A percentile compares a stretch with the other conserved stretches of the same genome.
phyloP scores from a whole-genome alignment of 805 yeast species.

The Candida stauntonica region DNA sequence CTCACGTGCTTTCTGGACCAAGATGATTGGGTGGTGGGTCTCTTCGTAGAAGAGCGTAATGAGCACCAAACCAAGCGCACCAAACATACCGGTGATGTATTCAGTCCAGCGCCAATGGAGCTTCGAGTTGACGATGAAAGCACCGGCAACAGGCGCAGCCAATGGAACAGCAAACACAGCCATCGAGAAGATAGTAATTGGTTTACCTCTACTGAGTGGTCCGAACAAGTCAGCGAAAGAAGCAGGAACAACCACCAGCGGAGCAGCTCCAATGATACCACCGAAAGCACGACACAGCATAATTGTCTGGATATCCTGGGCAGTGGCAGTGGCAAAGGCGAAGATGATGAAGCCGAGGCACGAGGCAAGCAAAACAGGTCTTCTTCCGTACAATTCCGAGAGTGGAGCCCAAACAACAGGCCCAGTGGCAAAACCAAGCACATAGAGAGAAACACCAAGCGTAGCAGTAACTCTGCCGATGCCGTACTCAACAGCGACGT shows the following conservation, averaged over 20 bases:
- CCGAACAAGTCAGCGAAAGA: conserved; percentile 78
- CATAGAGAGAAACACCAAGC: conserved; percentile 74
- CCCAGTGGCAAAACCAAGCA: conserved; percentile 91
- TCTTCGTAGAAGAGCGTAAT: conserved; percentile 48
- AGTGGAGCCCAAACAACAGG: conserved; percentile 89
- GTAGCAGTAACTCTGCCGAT: conserved; percentile 68
- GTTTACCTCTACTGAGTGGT: conserved; percentile 65
- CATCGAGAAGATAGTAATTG: conserved; percentile 65
- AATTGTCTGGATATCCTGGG: conserved; percentile 72
- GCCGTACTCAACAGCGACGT: conserved; percentile 46
- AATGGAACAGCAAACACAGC: conserved; percentile 78
- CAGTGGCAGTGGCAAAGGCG: conserved; percentile 72
- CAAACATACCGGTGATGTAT: conserved; percentile 65
- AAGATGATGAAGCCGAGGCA: conserved; percentile 54
- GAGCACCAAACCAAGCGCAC: conserved; percentile 37
- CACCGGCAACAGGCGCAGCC: conserved; percentile 76
- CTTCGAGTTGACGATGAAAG: conserved; percentile 53
- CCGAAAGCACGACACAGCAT: conserved; percentile 75
- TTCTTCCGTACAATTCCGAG: conserved; percentile 75
- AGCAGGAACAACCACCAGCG: conserved; percentile 83
- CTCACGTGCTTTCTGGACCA: conserved; percentile 55
- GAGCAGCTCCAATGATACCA: conserved; percentile 81
- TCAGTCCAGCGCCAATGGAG: conserved; percentile 85
- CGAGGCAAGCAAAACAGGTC: conserved; percentile 52
- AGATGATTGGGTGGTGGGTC: conserved; percentile 66